Evolutionary conservation across 225 moss, liverwort and hornwort species (phyloP), one percentile per base, ranked within the genome.

Genomic region (Straminergon stramineum): DNA sequence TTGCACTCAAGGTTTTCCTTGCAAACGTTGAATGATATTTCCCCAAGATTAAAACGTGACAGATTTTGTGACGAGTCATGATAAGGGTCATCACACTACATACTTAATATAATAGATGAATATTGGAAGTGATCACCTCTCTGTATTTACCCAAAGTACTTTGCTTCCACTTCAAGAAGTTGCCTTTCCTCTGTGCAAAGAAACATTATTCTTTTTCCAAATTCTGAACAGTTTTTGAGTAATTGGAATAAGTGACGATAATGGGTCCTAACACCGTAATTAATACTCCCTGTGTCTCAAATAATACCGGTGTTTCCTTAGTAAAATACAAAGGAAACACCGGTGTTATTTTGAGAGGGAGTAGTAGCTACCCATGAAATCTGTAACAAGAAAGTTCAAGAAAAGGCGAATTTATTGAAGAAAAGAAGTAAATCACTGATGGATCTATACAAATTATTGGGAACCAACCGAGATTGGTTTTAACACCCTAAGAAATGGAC

Each of bases 381-480:
- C 79, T 70, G 55, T 16, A 43, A 66, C 61, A 64, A 21, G 30
- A 77, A 78, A 63, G 37, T 39, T 28, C 43, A 87, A 63, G 21
- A 91, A 83, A 66, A 83, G 23, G n/a, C 34, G 6, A 74, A 87
- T 94, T 94, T 92, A 93, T 92, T 93, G 37, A 89, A 76, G 69
- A 86, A 65, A 92, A 89, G 84, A 84, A 83, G 84, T 82, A 84
- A 80, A 89, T 89, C 91, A 87, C 84, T 45, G 57, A 87, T 69
- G 56, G 89, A 83, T 88, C 87, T 94, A 79, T 94, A 94, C 94
- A 93, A 93, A 92, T 92, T 91, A 88, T 90, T 90, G 90, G 79
- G 85, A 79, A 87, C 81, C 79, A 91, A 91, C 85, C 79, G 60
- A 90, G 85, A 86, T 86, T 86, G 81, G 88, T 86, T 71, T 68